These are phyloP conservation scores for Rhizoclosmatium globosum DNA, from an alignment of 192 early-diverging fungal genomes.

Conservation along the genomic window DNA sequence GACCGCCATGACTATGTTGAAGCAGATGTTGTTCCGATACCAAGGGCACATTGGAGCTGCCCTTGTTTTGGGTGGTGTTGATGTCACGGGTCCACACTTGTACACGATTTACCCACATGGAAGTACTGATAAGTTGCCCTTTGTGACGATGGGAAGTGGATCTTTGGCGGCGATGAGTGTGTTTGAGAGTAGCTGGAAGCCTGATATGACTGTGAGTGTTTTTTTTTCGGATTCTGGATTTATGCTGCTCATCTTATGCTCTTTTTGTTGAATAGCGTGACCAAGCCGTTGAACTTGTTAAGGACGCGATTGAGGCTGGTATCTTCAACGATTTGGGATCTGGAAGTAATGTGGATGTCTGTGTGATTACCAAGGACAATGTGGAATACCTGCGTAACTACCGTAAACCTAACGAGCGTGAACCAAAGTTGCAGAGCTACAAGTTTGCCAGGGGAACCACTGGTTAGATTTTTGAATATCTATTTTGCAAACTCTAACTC, in stretches of 20 bases:
- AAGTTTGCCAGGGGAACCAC: conserved; percentile 52
- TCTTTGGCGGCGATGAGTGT: conserved; percentile 96
- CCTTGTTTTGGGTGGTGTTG: conserved; percentile 92
- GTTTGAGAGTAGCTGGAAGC: conserved; percentile 88
- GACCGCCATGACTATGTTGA: conserved; percentile 96
- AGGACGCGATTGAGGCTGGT: conserved; percentile 95
- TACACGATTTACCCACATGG: conserved; percentile 95
- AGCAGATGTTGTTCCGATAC: conserved; percentile 97
- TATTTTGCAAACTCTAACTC: not conserved
- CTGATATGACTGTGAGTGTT: conserved; percentile 69
- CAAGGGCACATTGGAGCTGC: conserved; percentile 96
- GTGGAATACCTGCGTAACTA: conserved; percentile 89
- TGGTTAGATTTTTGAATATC: conserved; percentile 29
- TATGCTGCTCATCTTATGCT: not conserved
- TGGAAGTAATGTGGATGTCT: conserved; percentile 95
- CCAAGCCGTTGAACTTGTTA: conserved; percentile 88
- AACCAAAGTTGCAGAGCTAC: conserved; percentile 85
- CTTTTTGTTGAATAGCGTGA: conserved; percentile 69
- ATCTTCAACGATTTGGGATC: conserved; percentile 99
- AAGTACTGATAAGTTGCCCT: conserved; percentile 95
- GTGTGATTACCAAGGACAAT: conserved; percentile 86
- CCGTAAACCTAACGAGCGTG: conserved; percentile 87
- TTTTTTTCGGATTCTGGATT: not conserved
- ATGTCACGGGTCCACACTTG: conserved; percentile 89
- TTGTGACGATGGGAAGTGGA: conserved; percentile 94